Conservation (phyloP, 306 rosid species). For the Acmispon strigosus region DNA sequence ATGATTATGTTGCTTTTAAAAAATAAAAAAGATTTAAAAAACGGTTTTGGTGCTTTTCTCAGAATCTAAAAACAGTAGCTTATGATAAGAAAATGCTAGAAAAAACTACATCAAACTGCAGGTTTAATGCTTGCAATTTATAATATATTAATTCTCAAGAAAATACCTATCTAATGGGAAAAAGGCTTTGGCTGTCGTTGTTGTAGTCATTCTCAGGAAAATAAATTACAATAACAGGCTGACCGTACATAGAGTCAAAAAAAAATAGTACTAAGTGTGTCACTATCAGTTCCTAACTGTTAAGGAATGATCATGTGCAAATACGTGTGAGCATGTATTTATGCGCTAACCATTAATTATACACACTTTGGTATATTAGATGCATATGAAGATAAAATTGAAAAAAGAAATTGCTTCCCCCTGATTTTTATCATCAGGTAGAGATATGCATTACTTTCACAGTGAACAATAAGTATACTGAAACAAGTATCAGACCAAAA, state of each 20-base stretch:
- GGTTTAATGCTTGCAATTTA: neutral
- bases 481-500: neutral
- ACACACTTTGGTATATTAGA: neutral
- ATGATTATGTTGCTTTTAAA: too few relatives aligned
- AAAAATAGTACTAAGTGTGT: neutral
- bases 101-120: neutral
- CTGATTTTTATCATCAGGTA: constrained; percentile 4
- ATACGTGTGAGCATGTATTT: neutral
- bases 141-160: neutral
- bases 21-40: too few relatives aligned
- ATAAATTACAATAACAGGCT: neutral
- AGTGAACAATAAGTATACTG: neutral
- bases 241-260: neutral
- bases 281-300: neutral
- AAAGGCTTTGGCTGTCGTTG: neutral
- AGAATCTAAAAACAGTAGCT: neutral
- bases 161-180: neutral
- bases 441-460: constrained; percentile 7
- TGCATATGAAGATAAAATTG: neutral
- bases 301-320: neutral
- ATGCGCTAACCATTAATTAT: neutral
- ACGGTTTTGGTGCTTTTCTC: neutral
- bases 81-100: neutral
- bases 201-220: neutral
- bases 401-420: neutral